Evolutionary conservation across 257 asterid species (phyloP), one percentile per base, ranked within the genome.

Genomic region (Solanum lycopersicoides): DNA sequence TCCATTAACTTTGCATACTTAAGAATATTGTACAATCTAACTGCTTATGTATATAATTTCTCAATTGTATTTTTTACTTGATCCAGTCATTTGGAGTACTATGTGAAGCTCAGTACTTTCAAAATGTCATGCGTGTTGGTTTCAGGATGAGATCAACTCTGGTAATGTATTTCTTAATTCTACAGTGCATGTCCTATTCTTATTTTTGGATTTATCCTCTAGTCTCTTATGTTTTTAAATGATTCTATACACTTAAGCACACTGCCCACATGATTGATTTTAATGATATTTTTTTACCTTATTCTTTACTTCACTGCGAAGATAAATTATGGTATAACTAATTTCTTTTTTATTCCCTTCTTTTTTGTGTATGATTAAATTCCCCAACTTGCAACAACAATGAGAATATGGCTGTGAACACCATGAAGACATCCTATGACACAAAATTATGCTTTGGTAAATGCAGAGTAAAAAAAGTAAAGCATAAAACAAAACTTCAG

Each of bases 101-200:
- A 76, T 94, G 95, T 90, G 98, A 95, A 90, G 96, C 98, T 88
- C 98, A 93, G 89, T 95, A 95, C 90, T 95, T 92, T 92, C 98
- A 95, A 94, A 95, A 93, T 89, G 98, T 95, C 90, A 95, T 93
- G 98, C 98, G 98, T 88, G 97, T 95, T 85, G 98, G 98, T 84
- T 94, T 93, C 93, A 89, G 98, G 93, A 94, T 95, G 87, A 90
- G 98, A 90, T 87, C 98, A 84, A 95, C 98, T 83, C 92, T 95
- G 98, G 98, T 95, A 93, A 91, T 87, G 6, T 79, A 28, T 47
- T 79, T 79, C 84, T 79, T 5, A 9, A 45, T 45, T 45, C 41
- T 79, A 45, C 28, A 45, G 84, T 44, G 66, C 84, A 16, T 45
- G 66, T 79, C 66, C 66, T 44, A 45, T 25, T 28, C 16, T 79